Evolutionary conservation across 768 basidiomycete genomes (phyloP).

Genomic region (Collybia sp.): DNA sequence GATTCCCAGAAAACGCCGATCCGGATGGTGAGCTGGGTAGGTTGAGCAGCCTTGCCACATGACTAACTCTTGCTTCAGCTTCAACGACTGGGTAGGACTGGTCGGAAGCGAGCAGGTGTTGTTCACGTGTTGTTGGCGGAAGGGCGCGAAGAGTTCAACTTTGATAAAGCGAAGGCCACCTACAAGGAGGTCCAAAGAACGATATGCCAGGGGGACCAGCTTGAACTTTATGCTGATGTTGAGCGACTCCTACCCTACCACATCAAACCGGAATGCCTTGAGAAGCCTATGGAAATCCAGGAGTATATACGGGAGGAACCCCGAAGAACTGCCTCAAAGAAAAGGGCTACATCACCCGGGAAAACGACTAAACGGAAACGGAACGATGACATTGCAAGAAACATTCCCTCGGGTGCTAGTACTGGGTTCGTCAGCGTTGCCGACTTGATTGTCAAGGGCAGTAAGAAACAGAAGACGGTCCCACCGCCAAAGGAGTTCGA

Average conservation of each 20-base stretch:
- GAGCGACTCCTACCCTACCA: conserved; percentile 78
- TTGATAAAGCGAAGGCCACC: conserved; percentile 79
- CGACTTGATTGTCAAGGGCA: conserved; percentile 51
- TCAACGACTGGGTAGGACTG: conserved; percentile 93
- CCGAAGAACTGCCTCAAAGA: conserved; percentile 30
- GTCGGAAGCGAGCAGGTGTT: conserved; percentile 82
- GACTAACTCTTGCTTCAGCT: conserved; percentile 45
- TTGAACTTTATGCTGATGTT: conserved; percentile 93
- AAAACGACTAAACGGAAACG: conserved; percentile 62
- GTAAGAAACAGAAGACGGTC: conserved; percentile 34
- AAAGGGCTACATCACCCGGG: conserved; percentile 21
- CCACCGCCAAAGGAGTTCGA: conserved; percentile 39
- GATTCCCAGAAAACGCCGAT: conserved; percentile 96
- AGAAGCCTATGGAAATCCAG: conserved; percentile 81
- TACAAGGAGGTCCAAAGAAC: conserved; percentile 88
- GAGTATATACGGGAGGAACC: conserved; percentile 55
- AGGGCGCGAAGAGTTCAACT: conserved; percentile 85
- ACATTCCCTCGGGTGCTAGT: conserved; percentile 70
- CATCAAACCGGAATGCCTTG: conserved; percentile 70
- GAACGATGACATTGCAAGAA: conserved; percentile 60
- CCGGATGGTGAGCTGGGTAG: conserved; percentile 68
- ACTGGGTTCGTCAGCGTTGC: conserved; percentile 69
- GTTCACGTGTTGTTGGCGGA: conserved; percentile 93
- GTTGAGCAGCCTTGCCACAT: background rate
- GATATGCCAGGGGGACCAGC: conserved; percentile 79